phyloP scores from a whole-genome alignment of 495 filamentous ascomycete genomes.

The Trichoderma gamsii region DNA sequence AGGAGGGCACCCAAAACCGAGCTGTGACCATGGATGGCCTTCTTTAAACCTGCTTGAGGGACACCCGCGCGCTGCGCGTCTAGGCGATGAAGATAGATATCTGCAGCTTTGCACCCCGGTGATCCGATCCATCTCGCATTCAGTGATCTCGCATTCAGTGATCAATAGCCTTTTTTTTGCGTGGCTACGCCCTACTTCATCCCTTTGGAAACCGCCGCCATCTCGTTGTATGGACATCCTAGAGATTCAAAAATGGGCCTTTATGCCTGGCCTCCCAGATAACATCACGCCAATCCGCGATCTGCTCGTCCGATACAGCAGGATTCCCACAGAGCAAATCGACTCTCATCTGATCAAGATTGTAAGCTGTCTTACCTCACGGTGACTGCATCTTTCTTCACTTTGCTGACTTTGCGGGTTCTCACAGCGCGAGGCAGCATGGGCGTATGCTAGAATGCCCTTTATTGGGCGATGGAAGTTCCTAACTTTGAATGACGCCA shows the following conservation, averaged over 20 bases:
- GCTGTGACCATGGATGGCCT: neutral
- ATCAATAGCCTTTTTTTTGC: neutral
- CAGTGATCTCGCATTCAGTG: neutral
- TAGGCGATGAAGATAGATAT: neutral
- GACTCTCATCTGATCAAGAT: constrained; percentile 42
- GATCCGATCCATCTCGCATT: neutral
- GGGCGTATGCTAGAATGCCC: constrained; percentile 42
- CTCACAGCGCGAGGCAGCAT: constrained; percentile 42
- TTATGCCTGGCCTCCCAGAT: constrained; percentile 23
- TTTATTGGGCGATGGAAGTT: constrained; percentile 51
- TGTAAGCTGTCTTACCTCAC: constrained; percentile 25
- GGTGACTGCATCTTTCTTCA: neutral
- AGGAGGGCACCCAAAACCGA: neutral
- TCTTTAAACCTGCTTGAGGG: neutral
- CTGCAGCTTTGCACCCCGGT: neutral
- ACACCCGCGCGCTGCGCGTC: neutral
- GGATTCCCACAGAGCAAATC: constrained; percentile 38
- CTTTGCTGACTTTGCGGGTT: constrained; percentile 9
- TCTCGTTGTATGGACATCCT: constrained; percentile 14
- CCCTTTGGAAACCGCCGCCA: neutral
- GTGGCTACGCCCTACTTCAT: neutral
- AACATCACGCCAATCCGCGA: constrained; percentile 27
- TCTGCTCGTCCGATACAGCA: constrained; percentile 43
- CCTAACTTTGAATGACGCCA: constrained; percentile 37
- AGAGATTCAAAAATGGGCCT: constrained; percentile 10